These are phyloP conservation scores for Primulina tabacum DNA, from an alignment of 257 asterid genomes.

Conservation along the genomic window DNA sequence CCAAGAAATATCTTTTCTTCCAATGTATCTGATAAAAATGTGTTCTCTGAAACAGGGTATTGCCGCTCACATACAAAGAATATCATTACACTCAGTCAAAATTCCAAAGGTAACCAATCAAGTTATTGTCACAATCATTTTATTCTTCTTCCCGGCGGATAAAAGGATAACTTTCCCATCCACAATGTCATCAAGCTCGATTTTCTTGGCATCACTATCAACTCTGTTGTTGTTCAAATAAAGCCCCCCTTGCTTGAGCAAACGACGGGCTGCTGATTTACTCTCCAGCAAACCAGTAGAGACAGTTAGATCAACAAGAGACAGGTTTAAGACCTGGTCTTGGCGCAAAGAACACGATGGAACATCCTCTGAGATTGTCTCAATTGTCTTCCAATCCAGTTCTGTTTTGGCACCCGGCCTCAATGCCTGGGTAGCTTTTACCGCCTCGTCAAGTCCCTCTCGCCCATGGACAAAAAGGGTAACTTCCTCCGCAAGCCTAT, in stretches of 20 bases:
- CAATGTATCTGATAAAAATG: no score
- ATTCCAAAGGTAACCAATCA: conserved; percentile 23
- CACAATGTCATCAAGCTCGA: conserved; percentile 69
- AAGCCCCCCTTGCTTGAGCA: conserved; percentile 93
- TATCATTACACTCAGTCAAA: no score
- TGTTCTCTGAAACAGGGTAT: no score
- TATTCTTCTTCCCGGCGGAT: conserved; percentile 94
- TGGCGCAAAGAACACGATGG: conserved; percentile 54
- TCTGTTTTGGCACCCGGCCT: conserved; percentile 77
- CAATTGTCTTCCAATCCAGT: conserved; percentile 63
- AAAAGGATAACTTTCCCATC: conserved; percentile 75
- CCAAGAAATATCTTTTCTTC: no score
- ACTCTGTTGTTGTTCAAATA: conserved; percentile 71
- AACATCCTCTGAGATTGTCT: conserved; percentile 74
- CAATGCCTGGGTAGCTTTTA: conserved; percentile 80
- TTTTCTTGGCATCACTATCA: conserved; percentile 74
- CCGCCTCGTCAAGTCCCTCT: conserved; percentile 70
- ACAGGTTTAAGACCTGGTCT: conserved; percentile 51
- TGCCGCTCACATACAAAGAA: no score
- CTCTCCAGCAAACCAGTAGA: conserved; percentile 73
- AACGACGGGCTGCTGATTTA: conserved; percentile 83
- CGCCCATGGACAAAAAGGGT: conserved; percentile 92
- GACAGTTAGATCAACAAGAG: conserved; percentile 65
- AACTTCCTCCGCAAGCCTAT: conserved; percentile 86
- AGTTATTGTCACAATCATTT: conserved; percentile 80